Percentiles rank a stretch among this genome's conserved stretches.
Evolutionary conservation across 805 yeast genomes (phyloP).

Genomic region (Candida insectalens): DNA sequence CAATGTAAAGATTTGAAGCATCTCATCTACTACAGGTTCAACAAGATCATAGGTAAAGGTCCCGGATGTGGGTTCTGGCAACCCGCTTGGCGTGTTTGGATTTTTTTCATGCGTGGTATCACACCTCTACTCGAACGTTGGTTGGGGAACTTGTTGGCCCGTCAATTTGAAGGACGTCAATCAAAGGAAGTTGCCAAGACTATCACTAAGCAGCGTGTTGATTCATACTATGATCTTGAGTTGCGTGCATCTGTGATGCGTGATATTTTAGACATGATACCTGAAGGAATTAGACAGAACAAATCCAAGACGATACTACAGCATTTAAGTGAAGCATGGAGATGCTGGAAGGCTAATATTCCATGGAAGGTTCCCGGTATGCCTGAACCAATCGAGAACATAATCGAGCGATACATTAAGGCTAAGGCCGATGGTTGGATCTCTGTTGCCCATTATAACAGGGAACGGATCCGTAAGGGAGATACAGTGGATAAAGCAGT

Average conservation of each 20-base stretch:
- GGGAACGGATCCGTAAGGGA: constrained; percentile 85
- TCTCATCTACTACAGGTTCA: constrained; percentile 77
- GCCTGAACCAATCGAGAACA: constrained; percentile 81
- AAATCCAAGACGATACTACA: constrained; percentile 83
- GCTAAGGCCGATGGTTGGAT: constrained; percentile 98
- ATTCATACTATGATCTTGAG: constrained; percentile 90
- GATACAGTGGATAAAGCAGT: constrained; percentile 90
- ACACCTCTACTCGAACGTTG: constrained; percentile 90
- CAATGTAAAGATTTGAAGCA: constrained; percentile 95
- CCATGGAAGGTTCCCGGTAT: constrained; percentile 97
- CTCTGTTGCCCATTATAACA: constrained; percentile 82
- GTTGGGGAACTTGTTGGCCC: constrained; percentile 81
- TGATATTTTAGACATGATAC: constrained; percentile 94
- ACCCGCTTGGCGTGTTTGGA: constrained; percentile 97
- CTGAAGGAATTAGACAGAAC: constrained; percentile 82
- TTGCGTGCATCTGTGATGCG: constrained; percentile 90
- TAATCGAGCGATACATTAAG: constrained; percentile 81
- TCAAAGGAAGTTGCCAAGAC: constrained; percentile 89
- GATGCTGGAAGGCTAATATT: constrained; percentile 98
- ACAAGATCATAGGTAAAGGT: constrained; percentile 84
- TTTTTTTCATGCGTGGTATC: constrained; percentile 82
- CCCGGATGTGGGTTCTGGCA: constrained; percentile 99
- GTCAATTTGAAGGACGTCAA: constrained; percentile 94
- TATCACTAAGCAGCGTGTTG: constrained; percentile 90
- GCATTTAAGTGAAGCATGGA: constrained; percentile 96